These are phyloP conservation scores for Hygrophoropsis aurantiaca DNA, from an alignment of 768 basidiomycete genomes.

Conservation along the genomic window DNA sequence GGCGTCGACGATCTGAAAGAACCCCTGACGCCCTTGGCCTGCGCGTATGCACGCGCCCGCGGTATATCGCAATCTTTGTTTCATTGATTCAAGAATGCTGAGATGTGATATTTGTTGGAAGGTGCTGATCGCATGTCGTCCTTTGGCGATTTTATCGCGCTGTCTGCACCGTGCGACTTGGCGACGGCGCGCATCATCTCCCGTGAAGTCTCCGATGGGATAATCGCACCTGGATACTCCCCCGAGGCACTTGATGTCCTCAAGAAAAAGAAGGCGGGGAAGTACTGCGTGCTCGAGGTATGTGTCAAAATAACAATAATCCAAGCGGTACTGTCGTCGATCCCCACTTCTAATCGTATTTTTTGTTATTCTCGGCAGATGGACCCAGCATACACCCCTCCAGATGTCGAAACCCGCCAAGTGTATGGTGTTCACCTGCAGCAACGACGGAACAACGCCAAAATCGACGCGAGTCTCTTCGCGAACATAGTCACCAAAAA, in stretches of 20 bases:
- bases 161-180: constrained; percentile 89
- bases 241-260: constrained; percentile 87
- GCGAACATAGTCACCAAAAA: constrained; percentile 86
- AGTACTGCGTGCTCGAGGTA: constrained; percentile 96
- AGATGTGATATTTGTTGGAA: constrained; percentile 25
- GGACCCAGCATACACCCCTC: constrained; percentile 79
- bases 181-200: constrained; percentile 96
- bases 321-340: no score
- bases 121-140: constrained; percentile 99
- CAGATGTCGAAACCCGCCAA: constrained; percentile 86
- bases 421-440: constrained; percentile 91
- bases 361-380: constrained; percentile 54
- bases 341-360: neutral
- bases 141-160: constrained; percentile 97
- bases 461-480: constrained; percentile 81
- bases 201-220: constrained; percentile 98
- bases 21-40: constrained; percentile 82
- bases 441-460: constrained; percentile 87
- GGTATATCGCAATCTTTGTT: constrained; percentile 43
- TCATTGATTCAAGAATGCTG: neutral
- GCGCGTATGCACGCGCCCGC: constrained; percentile 94
- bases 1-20: constrained; percentile 95
- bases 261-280: constrained; percentile 95
- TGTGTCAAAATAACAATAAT: no score
- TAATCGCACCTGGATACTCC: constrained; percentile 94